Conservation (phyloP, 305 asterid genomes). For the Caryopteris hybrid region DNA sequence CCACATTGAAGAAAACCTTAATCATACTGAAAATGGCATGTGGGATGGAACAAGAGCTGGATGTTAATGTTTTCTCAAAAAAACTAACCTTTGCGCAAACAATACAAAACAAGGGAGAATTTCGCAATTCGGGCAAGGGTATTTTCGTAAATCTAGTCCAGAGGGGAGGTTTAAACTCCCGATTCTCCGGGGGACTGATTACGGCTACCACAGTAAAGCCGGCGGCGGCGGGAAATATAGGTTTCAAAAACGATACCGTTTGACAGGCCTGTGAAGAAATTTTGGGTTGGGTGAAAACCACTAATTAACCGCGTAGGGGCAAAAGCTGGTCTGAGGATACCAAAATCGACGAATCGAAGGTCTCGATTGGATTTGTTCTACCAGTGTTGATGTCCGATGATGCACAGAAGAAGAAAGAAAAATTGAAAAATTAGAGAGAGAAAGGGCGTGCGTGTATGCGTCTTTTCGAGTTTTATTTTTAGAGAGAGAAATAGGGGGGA, state of each 20-base stretch:
- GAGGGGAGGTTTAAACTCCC: constrained; percentile 26
- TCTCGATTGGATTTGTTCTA: constrained; percentile 34
- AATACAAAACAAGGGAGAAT: constrained; percentile 30
- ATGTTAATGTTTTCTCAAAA: constrained; percentile 17
- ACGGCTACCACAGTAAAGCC: constrained; percentile 32
- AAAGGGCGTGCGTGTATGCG: neutral
- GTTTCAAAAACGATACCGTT: constrained; percentile 51
- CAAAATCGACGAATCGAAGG: constrained; percentile 36
- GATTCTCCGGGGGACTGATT: constrained; percentile 28
- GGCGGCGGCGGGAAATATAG: constrained; percentile 59
- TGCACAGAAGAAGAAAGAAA: constrained; percentile 30
- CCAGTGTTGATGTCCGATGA: constrained; percentile 45
- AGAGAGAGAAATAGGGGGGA: constrained; percentile 21
- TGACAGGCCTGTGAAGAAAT: constrained; percentile 14
- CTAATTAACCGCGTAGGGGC: constrained; percentile 11
- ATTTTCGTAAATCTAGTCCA: constrained; percentile 33
- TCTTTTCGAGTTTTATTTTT: constrained; percentile 18
- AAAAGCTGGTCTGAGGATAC: constrained; percentile 14
- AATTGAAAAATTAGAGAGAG: constrained; percentile 4
- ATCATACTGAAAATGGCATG: constrained; percentile 17
- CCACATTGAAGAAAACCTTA: constrained; percentile 38
- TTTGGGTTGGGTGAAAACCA: constrained; percentile 11
- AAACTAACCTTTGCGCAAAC: constrained; percentile 40
- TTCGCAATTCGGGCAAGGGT: constrained; percentile 36
- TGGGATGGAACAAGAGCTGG: constrained; percentile 22